Conservation (phyloP, 2,329 filamentous ascomycete genomes). For the Xylariaceae sp. region DNA sequence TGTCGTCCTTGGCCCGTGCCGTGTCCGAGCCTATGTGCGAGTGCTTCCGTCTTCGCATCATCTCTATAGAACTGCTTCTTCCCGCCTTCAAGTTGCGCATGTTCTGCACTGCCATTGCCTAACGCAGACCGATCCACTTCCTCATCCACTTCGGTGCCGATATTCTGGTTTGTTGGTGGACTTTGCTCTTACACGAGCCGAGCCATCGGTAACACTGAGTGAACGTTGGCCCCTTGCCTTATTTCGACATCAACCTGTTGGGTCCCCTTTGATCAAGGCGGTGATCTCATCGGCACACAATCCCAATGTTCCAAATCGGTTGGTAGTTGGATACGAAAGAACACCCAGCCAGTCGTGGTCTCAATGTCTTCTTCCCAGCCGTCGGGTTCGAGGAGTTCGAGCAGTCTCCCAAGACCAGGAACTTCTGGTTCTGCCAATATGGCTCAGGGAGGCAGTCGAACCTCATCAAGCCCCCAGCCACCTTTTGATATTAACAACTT, state of each 20-base stretch:
- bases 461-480: constrained; percentile 1
- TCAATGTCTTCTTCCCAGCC: constrained; percentile 10
- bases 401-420: background rate
- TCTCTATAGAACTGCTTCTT: no score
- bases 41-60: no score
- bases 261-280: background rate
- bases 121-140: constrained; percentile 1
- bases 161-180: no score
- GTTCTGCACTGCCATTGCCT: background rate
- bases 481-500: constrained; percentile 14
- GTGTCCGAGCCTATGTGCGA: no score
- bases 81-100: no score
- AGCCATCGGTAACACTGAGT: background rate
- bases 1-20: no score
- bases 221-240: background rate
- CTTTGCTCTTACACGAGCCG: no score
- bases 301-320: background rate
- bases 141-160: background rate
- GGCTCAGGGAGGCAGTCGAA: background rate
- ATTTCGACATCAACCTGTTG: background rate
- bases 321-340: background rate
- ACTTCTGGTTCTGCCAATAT: background rate
- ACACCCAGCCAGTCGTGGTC: no score
- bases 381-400: background rate
- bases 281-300: background rate